These are phyloP conservation scores for Diospyros lotus DNA, from an alignment of 148 eudicot species.

Conservation along the genomic window DNA sequence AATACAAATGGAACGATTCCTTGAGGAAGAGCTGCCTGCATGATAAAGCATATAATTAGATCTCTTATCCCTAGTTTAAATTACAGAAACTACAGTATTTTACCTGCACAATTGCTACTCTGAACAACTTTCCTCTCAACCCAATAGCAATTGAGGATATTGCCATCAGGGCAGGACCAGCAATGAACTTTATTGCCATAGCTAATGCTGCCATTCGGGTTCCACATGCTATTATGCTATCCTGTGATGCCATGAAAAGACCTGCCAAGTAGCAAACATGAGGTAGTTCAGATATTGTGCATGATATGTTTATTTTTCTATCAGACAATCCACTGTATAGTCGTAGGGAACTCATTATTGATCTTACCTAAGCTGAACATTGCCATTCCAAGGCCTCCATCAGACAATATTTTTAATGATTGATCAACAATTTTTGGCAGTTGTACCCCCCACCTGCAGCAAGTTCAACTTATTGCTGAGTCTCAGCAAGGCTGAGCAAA, in stretches of 20 bases:
- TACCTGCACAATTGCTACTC: constrained; percentile 49
- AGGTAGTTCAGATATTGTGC: background rate
- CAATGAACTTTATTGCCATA: constrained; percentile 35
- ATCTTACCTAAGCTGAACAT: constrained; percentile 59
- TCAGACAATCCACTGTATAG: background rate
- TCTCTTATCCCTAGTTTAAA: background rate
- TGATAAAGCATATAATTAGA: background rate
- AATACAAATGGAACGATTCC: constrained; percentile 51
- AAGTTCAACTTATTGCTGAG: constrained; percentile 3
- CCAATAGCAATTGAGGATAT: constrained; percentile 36
- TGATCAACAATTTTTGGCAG: constrained; percentile 41
- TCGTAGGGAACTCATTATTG: background rate
- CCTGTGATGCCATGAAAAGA: constrained; percentile 49
- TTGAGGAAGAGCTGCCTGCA: constrained; percentile 54
- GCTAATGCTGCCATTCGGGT: constrained; percentile 30
- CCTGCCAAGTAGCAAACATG: constrained; percentile 23
- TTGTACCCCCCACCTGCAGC: constrained; percentile 35
- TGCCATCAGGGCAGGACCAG: constrained; percentile 43
- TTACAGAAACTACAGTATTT: background rate
- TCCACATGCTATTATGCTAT: constrained; percentile 42
- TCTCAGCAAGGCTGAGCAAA: background rate
- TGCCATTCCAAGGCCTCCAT: constrained; percentile 65
- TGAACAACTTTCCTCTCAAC: constrained; percentile 32
- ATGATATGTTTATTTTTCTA: background rate
- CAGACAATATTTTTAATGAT: constrained; percentile 38